A percentile compares a stretch with the other conserved stretches of the same genome.
Conservation (phyloP, 441 rosid species). For the Sinapis alba region DNA sequence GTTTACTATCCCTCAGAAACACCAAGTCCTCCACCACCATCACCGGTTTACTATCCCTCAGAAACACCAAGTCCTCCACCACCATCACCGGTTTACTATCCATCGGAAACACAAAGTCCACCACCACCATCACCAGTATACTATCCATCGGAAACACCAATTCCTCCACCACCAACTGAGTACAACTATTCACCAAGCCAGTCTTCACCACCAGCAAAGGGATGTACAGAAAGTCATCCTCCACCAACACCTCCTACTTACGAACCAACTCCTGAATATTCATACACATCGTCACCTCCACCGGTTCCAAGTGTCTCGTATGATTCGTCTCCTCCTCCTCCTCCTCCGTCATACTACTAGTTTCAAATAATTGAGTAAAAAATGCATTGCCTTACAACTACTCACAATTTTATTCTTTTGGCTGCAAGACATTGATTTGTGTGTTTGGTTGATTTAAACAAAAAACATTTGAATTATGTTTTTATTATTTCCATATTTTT, state of each 20-base stretch:
- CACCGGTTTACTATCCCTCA: background rate
- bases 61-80: constrained; percentile 15
- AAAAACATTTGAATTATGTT: constrained; percentile 19
- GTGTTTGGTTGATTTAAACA: constrained; percentile 31
- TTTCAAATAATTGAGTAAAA: constrained; percentile 29
- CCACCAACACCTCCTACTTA: constrained; percentile 35
- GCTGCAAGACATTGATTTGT: constrained; percentile 41
- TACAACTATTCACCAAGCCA: constrained; percentile 39
- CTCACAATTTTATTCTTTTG: constrained; percentile 41
- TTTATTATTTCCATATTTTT: constrained; percentile 5
- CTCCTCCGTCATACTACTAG: constrained; percentile 58
- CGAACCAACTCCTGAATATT: constrained; percentile 37
- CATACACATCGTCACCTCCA: constrained; percentile 43
- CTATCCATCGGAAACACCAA: background rate
- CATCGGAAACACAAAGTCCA: background rate
- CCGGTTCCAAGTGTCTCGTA: constrained; percentile 48
- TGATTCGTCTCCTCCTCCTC: constrained; percentile 58
- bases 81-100: constrained; percentile 18
- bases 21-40: background rate
- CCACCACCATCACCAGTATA: constrained; percentile 25
- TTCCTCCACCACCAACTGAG: constrained; percentile 40
- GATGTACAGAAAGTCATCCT: constrained; percentile 33
- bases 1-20: background rate
- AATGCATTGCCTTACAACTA: constrained; percentile 23
- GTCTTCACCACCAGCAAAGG: constrained; percentile 49